phyloP scores from a whole-genome alignment of 139 green algal genomes.

The Micromonas pusilla region DNA sequence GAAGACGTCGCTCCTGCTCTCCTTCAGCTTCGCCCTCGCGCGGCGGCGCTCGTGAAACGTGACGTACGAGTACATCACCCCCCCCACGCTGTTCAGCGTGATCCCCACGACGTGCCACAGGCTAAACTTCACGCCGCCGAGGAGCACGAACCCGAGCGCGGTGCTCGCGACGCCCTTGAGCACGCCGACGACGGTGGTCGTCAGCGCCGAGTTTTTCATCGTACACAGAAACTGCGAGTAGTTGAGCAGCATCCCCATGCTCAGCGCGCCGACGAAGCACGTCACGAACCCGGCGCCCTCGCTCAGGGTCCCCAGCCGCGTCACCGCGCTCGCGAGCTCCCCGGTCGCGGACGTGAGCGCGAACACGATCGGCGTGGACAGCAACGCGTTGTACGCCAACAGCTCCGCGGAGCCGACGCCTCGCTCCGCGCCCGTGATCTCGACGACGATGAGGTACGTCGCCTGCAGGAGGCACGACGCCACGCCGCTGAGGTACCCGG shows the following conservation, averaged over 20 bases:
- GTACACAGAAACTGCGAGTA: constrained; percentile 65
- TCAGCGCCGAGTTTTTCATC: constrained; percentile 61
- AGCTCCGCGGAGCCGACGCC: constrained; percentile 46
- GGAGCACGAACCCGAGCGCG: constrained; percentile 61
- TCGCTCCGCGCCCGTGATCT: constrained; percentile 45
- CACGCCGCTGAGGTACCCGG: constrained; percentile 56
- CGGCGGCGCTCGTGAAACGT: constrained; percentile 32
- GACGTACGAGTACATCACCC: constrained; percentile 40
- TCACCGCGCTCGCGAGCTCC: not conserved
- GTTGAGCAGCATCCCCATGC: constrained; percentile 51
- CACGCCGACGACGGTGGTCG: constrained; percentile 70
- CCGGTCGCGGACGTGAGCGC: not conserved
- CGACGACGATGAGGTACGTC: constrained; percentile 67
- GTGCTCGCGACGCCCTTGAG: constrained; percentile 46
- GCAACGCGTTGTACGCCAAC: constrained; percentile 64
- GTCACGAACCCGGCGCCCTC: not conserved
- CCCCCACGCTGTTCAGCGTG: constrained; percentile 41
- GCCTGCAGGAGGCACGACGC: constrained; percentile 52
- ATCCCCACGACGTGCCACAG: constrained; percentile 40
- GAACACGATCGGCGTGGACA: constrained; percentile 46
- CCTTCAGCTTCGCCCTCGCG: not conserved
- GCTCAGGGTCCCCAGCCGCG: not conserved
- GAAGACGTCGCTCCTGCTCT: not conserved
- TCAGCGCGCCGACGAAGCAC: not conserved
- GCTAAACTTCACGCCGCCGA: constrained; percentile 38